Evolutionary conservation across 768 basidiomycete genomes (phyloP).

Genomic region (Tephrocybe sp.): DNA sequence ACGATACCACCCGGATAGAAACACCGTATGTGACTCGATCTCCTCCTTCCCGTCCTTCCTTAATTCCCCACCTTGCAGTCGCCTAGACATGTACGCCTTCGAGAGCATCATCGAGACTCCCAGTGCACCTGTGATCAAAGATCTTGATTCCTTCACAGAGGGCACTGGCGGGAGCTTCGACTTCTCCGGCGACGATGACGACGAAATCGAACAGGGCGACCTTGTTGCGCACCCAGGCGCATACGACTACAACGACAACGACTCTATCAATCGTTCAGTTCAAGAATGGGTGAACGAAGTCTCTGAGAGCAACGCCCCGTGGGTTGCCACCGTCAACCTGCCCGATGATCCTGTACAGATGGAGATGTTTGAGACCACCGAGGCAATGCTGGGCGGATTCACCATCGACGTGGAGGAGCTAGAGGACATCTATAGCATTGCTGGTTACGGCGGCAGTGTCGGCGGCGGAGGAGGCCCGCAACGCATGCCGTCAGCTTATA

Average conservation of each 20-base stretch:
- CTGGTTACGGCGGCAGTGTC: background rate
- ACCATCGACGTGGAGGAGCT: constrained; percentile 7
- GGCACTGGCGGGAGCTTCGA: constrained; percentile 54
- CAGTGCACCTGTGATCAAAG: constrained; percentile 51
- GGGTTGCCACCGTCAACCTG: constrained; percentile 7
- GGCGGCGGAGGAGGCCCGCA: too few species aligned
- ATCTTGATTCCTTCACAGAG: constrained; percentile 61
- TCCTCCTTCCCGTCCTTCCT: constrained; percentile 3
- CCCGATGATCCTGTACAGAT: constrained; percentile 14
- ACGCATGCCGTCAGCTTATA: constrained; percentile 11
- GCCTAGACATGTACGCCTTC: constrained; percentile 7
- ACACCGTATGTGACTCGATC: constrained; percentile 15
- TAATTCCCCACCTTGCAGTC: constrained; percentile 8
- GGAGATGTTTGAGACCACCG: constrained; percentile 14
- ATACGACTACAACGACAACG: constrained; percentile 24
- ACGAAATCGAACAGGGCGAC: constrained; percentile 27
- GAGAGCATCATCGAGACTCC: constrained; percentile 28
- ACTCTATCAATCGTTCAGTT: too few species aligned
- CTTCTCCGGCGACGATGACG: constrained; percentile 40
- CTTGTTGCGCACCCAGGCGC: constrained; percentile 31
- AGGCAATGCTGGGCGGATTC: constrained; percentile 11
- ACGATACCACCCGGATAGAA: constrained; percentile 13
- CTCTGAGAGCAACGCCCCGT: constrained; percentile 17
- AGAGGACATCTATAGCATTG: too few species aligned
- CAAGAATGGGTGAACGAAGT: constrained; percentile 48